Evolutionary conservation across 768 basidiomycete species (phyloP).

Genomic region (Stropharia rugosoannulata): DNA sequence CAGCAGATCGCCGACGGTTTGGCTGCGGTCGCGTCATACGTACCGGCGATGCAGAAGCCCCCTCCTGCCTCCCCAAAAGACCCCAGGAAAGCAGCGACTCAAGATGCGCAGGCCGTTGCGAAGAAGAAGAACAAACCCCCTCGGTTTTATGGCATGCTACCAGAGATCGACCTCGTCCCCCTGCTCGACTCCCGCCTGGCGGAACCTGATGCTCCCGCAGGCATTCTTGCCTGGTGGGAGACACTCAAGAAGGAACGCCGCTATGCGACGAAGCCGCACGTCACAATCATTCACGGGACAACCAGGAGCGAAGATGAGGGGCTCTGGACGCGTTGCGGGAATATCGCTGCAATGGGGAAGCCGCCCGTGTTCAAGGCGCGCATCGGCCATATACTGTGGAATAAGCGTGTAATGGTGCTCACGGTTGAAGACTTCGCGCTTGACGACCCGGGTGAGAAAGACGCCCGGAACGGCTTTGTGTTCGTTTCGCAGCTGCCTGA

Average conservation of each 20-base stretch:
- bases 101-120: constrained; percentile 9
- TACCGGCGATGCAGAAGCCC: constrained; percentile 22
- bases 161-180: constrained; percentile 63
- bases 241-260: constrained; percentile 43
- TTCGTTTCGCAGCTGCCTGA: constrained; percentile 49
- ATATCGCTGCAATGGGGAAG: constrained; percentile 26
- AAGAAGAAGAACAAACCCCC: constrained; percentile 35
- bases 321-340: constrained; percentile 51
- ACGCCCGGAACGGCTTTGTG: constrained; percentile 35
- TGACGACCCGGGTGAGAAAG: constrained; percentile 22
- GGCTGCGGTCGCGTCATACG: constrained; percentile 39
- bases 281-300: constrained; percentile 82
- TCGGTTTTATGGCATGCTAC: constrained; percentile 79
- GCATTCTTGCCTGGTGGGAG: constrained; percentile 45
- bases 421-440: constrained; percentile 60
- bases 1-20: constrained; percentile 61
- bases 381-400: constrained; percentile 68
- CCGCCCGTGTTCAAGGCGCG: constrained; percentile 61
- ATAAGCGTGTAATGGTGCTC: constrained; percentile 78
- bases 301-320: constrained; percentile 25
- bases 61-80: not conserved
- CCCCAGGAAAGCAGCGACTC: too few species aligned
- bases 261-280: constrained; percentile 67
- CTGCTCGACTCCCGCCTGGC: constrained; percentile 45
- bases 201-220: constrained; percentile 25